Base-by-base conservation (phyloP, 2,329 filamentous ascomycete genomes). In the Fonsecaea nubica region DNA sequence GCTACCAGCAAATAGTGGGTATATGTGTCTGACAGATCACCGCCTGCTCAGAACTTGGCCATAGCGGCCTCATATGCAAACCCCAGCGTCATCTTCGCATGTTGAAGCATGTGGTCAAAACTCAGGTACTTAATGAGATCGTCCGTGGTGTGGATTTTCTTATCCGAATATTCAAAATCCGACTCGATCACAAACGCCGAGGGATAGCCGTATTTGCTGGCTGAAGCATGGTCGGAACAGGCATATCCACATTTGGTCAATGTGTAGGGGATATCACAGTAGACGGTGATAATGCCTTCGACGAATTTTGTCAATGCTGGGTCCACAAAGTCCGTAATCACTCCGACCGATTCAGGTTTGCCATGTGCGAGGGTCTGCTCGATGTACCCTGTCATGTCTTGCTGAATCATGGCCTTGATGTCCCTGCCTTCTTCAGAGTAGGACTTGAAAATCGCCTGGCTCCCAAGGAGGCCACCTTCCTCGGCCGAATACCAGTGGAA, bases 401-500 rank as follows among this genome's bases (percentile, higher is more conserved):
- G 94, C 82, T 98, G 94, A 62, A 98, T 86, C 95, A 98, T 98
- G 38, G 94, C 94, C 81, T 94, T 96, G 78, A 98, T 85, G 71
- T 94, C 88, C 32, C 89, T 86, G 36, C 86, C 85, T 25, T 86
- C 80, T 76, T 89, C 87, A 79, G 91, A 89, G 76, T 98, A 98
- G 7, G 86, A 81, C 58, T 86, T 85, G 83, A 97, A 98, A 77
- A 98, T 91, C 62, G 91, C 93, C 78, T 97, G 93, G 74, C 90
- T 94, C 66, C 93, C 93, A 3, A 96, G 85, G 54, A 97, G 83
- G 38, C 93, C 93, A 58, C 90, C 92, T 78, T 97, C 93, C 77
- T 97, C 93, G 10, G 92, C 93, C 53, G 89, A 92, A 81, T 96
- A 97, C 92, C 92, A 97, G 80, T 97, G 93, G 79, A 98, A 98